Percentiles rank a stretch among this genome's conserved stretches.
phyloP scores from a whole-genome alignment of 768 basidiomycete genomes.

The Cystobasidium ongulense region DNA sequence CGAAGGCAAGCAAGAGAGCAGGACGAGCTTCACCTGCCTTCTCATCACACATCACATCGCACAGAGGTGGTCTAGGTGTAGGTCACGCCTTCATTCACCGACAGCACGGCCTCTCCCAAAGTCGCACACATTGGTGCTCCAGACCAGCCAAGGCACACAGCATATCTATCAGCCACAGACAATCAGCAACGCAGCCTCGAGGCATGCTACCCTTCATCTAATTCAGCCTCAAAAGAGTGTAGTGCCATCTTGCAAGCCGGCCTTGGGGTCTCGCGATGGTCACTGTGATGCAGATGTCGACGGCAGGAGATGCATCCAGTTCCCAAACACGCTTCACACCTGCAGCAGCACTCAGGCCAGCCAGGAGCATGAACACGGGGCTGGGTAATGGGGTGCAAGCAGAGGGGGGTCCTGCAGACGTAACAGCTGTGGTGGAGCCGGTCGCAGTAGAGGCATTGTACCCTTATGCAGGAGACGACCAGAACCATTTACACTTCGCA shows the following conservation, averaged over 20 bases:
- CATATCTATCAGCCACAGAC: background rate
- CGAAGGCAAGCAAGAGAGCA: background rate
- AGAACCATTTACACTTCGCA: slow-evolving; percentile 9
- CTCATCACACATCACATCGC: background rate
- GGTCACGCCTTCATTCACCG: too few relatives aligned
- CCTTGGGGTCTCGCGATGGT: background rate
- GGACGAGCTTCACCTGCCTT: background rate
- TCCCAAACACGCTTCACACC: background rate
- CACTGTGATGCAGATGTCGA: background rate
- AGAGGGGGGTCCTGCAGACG: too few relatives aligned
- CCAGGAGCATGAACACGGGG: background rate
- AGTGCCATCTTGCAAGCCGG: background rate
- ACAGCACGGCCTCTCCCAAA: background rate
- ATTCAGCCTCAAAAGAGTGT: background rate
- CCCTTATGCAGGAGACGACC: slow-evolving; percentile 17
- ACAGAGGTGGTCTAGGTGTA: too few relatives aligned
- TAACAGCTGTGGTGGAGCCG: background rate
- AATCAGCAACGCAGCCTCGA: background rate
- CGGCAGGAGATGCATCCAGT: background rate
- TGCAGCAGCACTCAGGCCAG: background rate
- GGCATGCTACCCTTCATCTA: too few relatives aligned
- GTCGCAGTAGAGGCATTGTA: slow-evolving; percentile 5
- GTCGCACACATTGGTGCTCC: background rate
- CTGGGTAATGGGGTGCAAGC: too few relatives aligned
- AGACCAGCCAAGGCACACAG: background rate